Evolutionary conservation across 176 grass and related monocot genomes (phyloP).

Genomic region (Carex parvula): DNA sequence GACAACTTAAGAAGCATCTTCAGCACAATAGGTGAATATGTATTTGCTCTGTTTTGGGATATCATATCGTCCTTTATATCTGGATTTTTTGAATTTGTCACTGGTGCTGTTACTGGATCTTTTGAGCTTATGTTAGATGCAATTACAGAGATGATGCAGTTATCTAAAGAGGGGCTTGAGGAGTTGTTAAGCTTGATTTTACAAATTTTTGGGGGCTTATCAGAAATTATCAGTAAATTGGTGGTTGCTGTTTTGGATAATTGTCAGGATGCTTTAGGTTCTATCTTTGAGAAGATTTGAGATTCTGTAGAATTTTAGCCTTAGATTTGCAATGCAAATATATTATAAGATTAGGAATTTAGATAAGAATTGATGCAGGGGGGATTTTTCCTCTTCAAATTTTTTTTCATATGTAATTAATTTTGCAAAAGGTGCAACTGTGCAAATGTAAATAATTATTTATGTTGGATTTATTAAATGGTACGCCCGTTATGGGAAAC

Average conservation of each 20-base stretch:
- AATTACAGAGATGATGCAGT: neutral
- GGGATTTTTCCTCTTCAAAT: too few species aligned
- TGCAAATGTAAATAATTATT: neutral
- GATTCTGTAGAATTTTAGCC: neutral
- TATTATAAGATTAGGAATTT: neutral
- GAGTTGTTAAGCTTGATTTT: slow-evolving; percentile 7
- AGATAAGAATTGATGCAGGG: neutral
- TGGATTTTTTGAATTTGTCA: slow-evolving; percentile 9
- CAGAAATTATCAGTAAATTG: neutral
- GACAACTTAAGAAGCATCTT: neutral
- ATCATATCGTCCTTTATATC: slow-evolving; percentile 4
- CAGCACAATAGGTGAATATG: neutral
- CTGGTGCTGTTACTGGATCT: neutral
- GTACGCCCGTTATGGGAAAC: too few species aligned
- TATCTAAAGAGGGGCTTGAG: slow-evolving; percentile 14
- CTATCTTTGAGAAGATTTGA: slow-evolving; percentile 4
- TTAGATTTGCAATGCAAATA: slow-evolving; percentile 6
- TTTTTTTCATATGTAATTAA: neutral
- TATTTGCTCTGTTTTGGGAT: slow-evolving; percentile 8
- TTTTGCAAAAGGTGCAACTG: neutral
- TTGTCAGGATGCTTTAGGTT: slow-evolving; percentile 10
- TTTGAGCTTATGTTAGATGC: neutral
- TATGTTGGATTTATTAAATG: too few species aligned
- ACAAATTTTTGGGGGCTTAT: neutral
- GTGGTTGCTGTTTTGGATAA: slow-evolving; percentile 12